A percentile compares a stretch with the other conserved stretches of the same genome.
Evolutionary conservation across 2,329 filamentous ascomycete genomes (phyloP).

Genomic region (Scedosporium minutisporum): DNA sequence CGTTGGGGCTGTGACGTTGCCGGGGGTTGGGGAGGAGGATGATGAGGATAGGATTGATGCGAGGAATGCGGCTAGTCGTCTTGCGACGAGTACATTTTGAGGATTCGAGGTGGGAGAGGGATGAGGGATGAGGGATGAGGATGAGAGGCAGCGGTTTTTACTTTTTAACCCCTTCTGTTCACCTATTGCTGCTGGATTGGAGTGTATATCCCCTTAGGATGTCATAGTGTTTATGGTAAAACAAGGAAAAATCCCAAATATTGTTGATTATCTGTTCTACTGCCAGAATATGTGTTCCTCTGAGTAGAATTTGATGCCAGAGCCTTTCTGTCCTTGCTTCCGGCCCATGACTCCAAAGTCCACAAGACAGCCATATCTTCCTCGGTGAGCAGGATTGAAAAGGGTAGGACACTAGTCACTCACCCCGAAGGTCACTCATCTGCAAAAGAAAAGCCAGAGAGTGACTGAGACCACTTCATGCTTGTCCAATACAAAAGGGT

Average conservation of each 20-base stretch:
- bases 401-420: too few species aligned
- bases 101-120: neutral
- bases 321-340: too few species aligned
- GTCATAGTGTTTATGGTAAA: neutral
- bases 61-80: conserved; percentile 82
- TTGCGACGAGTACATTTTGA: conserved; percentile 90
- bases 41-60: conserved; percentile 93
- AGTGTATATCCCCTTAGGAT: neutral
- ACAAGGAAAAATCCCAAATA: neutral
- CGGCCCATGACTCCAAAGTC: too few species aligned
- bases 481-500: too few species aligned
- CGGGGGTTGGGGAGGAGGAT: conserved; percentile 64
- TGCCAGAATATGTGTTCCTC: too few species aligned
- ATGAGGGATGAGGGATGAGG: neutral
- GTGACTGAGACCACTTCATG: too few species aligned
- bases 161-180: neutral
- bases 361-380: too few species aligned
- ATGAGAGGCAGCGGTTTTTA: neutral
- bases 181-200: neutral
- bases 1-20: conserved; percentile 37
- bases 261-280: too few species aligned
- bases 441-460: too few species aligned
- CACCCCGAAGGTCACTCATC: too few species aligned
- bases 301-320: too few species aligned
- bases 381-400: too few species aligned